Evolutionary conservation across 352 stramenopile genomes (phyloP).

Genomic region (Phytopythium oedochilum): DNA sequence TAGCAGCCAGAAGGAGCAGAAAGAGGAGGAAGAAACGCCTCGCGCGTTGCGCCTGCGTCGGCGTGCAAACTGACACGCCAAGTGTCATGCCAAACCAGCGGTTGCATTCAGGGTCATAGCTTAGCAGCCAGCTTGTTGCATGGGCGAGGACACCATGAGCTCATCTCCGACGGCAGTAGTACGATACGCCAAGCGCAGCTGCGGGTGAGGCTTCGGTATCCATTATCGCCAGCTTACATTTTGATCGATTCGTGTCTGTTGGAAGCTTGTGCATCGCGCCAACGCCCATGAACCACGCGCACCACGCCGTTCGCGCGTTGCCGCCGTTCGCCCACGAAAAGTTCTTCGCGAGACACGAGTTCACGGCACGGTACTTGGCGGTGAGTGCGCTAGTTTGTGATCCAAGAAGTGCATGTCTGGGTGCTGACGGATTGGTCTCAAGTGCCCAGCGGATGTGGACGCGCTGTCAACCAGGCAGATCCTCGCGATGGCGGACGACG

Average conservation of each 20-base stretch:
- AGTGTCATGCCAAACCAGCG: too few species aligned
- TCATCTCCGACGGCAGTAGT: neutral
- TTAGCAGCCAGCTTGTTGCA: too few species aligned
- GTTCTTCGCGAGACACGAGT: slow-evolving; percentile 55
- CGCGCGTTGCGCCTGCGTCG: neutral
- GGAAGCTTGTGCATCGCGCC: too few species aligned
- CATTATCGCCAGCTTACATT: too few species aligned
- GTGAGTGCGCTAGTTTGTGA: slow-evolving; percentile 7
- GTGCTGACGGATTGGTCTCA: too few species aligned
- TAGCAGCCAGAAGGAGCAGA: neutral
- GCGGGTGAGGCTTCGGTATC: too few species aligned
- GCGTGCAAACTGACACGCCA: neutral
- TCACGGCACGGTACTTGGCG: slow-evolving; percentile 29
- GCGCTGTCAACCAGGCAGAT: slow-evolving; percentile 30
- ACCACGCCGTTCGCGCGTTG: slow-evolving; percentile 7
- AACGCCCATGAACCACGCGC: neutral
- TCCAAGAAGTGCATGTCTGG: neutral
- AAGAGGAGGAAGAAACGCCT: neutral
- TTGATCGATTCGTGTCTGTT: too few species aligned
- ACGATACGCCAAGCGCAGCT: neutral
- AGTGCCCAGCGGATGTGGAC: slow-evolving; percentile 40
- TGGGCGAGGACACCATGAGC: too few species aligned
- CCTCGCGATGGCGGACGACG: slow-evolving; percentile 31
- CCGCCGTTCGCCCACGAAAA: slow-evolving; percentile 28
- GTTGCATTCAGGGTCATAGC: too few species aligned